Evolutionary conservation across 192 early-diverging fungal species (phyloP), one percentile per base, ranked within the genome.

Genomic region (Lobosporangium transversale): DNA sequence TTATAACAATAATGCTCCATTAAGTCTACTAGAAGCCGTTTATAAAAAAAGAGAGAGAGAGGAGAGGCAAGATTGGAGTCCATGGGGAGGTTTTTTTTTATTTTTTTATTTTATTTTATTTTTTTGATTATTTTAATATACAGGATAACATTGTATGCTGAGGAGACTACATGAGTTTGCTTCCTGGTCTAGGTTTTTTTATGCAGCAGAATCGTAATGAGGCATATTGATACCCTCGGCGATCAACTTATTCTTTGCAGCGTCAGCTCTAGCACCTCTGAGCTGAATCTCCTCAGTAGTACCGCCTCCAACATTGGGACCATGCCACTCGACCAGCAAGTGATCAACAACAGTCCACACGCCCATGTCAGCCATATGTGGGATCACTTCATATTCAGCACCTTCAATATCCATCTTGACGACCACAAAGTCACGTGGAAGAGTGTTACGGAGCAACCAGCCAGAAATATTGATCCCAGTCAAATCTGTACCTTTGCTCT

Each of bases 381-480:
- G 63, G 18, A 55, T 20, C 26, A 56, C 29, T 43, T 66, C 63
- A 31, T 55, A 66, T 17, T 55, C 62, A 4, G 53, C 43, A 11
- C 62, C 40, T 18, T 66, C 53, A 29, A 56, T 36, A 36, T 66
- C 53, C 63, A 66, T 66, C 53, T 66, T 66, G 43, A 66, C 51
- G n/a, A 66, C 63, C 18, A 56, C 63, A 32, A 47, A 66, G 26
- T 66, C 53, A 4, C 31, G 42, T 3, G 53, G 53, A 10, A 66
- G 29, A 10, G 37, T 44, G 30, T 66, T 55, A 1, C 3, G 37
- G 18, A 55, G 52, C 42, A 66, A 30, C 53, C 63, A 66, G 4
- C 4, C n/a, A 2, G 63, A 24, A 17, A 66, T 43, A 20, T 56
- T 49, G 32, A 66, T 27, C 21, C 4, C 29, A 1, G 52, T 56